phyloP scores from a whole-genome alignment of 2,329 filamentous ascomycete species.

The Penicillium sp. region DNA sequence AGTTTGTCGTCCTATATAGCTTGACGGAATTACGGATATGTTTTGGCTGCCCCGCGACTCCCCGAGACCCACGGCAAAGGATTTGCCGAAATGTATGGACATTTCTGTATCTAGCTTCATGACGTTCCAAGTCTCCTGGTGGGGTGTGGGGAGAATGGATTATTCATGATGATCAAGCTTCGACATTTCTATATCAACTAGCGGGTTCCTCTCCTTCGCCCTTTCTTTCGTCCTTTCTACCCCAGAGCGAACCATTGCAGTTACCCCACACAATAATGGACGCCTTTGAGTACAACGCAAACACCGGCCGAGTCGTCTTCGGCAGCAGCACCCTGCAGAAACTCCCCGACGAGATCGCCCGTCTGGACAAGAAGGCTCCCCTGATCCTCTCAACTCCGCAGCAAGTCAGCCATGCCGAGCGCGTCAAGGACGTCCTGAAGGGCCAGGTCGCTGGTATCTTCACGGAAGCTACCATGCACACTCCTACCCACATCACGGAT shows the following conservation, averaged over 20 bases:
- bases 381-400: constrained; percentile 63
- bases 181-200: not conserved
- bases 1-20: not conserved
- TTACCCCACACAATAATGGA: constrained; percentile 46
- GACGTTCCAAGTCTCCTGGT: constrained; percentile 21
- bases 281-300: constrained; percentile 61
- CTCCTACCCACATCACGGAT: constrained; percentile 62
- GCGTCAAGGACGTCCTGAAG: constrained; percentile 51
- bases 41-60: constrained; percentile 9
- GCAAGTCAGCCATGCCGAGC: constrained; percentile 54
- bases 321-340: constrained; percentile 60
- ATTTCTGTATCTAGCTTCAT: constrained; percentile 17
- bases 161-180: constrained; percentile 33
- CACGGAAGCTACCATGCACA: constrained; percentile 66
- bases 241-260: not conserved
- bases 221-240: not conserved
- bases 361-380: constrained; percentile 56
- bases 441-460: constrained; percentile 58
- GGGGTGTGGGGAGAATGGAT: constrained; percentile 28
- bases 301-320: constrained; percentile 61
- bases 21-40: not conserved
- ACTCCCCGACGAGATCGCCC: constrained; percentile 47
- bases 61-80: constrained; percentile 24
- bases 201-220: not conserved
- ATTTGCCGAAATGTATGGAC: constrained; percentile 16